Base-by-base conservation (phyloP, 1,139 yeast genomes). In the Yarrowia galli region DNA sequence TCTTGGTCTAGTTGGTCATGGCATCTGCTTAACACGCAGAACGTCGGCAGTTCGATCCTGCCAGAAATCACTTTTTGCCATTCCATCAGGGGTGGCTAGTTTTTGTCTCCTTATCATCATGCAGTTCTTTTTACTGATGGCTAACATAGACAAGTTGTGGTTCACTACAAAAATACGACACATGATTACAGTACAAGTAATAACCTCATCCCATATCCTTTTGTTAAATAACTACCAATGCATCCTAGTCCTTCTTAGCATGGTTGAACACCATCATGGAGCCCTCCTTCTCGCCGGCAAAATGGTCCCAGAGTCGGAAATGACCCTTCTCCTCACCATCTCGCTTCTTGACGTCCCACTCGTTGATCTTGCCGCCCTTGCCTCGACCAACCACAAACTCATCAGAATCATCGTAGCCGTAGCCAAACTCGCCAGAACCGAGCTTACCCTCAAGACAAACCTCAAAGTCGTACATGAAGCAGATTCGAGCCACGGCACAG, bases 1-100 rank as follows among this genome's bases (percentile, higher is more conserved):
- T 54, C 61, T 54, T 91, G 97, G 97, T 91, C 97, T 91, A 91
- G 97, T 91, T 82, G 97, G 97, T 91, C 86, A 91, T 91, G 97
- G 96, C 97, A 89, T 89, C 93, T 91, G 97, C 97, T 90, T 91
- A 91, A 91, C 97, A 91, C 97, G 97, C 97, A 89, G 93, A 89
- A 91, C 93, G 97, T 92, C 97, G 97, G 97, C 97, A 91, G 97
- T 92, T 92, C 97, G 97, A 92, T 89, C 97, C 97, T 91, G 97
- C 54, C 54, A 54, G 61, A 54, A 54, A 54, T 54, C 61, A 54
- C 18, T 54, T 54, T 54, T 54, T 54, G 28, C 5, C 23, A 12
- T 35, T 5, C 36, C 12, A 7, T 2, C 2, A 10, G 15, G 36
- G 15, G 1, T 10, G 13, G 36, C 10, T 1, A 8, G 13, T 35